Evolutionary conservation across 2,329 filamentous ascomycete species (phyloP), one percentile per base, ranked within the genome.

Genomic region (Pezicula rhizophila): DNA sequence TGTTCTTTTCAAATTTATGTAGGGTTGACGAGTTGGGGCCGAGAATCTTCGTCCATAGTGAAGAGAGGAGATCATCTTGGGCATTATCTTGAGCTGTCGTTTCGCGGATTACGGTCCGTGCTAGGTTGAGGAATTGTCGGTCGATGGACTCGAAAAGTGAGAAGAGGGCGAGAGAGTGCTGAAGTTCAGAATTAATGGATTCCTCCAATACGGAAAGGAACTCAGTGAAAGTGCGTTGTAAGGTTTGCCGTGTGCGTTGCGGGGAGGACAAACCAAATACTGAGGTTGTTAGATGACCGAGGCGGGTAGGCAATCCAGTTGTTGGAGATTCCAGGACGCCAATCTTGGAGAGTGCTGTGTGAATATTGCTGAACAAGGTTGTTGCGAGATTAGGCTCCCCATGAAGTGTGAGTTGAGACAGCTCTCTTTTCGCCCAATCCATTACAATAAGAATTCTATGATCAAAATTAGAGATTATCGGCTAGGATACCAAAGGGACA

Each of bases 1-100:
- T 85, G 73, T 97, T 97, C 69, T 87, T 89, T 66, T 96, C 89
- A 68, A 90, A 96, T 67, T 96, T 96, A 63, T 82, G 80, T n/a
- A 96, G 76, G 56, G 85, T 78, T 40, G 76, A 76, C 7, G 86
- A 82, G 60, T 87, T 85, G 35, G 85, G 76, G 1, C 90, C 91
- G 1, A 96, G 80, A 18, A 95, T 81, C 42, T 85, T 83, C 2
- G 87, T 87, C 92, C 92, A 97, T 8, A 96, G 78, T 2, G 83
- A 85, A 2, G 85, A 84, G 39, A 96, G 82, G 60, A 93, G 78
- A 61, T 96, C 89, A 53, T 82, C 83, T 64, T 95, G 87, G 26
- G 83, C 75, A 38, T 85, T 83, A 54, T 96, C 89, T 64, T 96
- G 89, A 5, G 80, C 79, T 54, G 87, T 84, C 17, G 85, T 82